phyloP scores from a whole-genome alignment of 192 early-diverging fungal genomes.

The Rhizophagus prolifer region DNA sequence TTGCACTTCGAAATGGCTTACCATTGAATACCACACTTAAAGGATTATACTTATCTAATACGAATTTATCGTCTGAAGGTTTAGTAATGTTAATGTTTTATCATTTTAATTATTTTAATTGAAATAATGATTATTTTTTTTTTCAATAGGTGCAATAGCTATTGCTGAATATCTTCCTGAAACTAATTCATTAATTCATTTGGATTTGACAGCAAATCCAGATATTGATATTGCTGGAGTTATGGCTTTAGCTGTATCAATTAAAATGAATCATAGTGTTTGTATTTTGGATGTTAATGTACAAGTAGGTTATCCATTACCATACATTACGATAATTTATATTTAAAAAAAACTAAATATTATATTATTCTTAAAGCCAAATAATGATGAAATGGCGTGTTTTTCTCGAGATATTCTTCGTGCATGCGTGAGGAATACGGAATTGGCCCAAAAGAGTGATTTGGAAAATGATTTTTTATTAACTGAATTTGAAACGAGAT shows the following conservation, averaged over 20 bases:
- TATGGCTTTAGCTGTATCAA: constrained; percentile 78
- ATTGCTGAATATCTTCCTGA: constrained; percentile 83
- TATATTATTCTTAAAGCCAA: constrained; percentile 18
- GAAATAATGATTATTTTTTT: constrained; percentile 17
- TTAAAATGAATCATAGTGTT: constrained; percentile 76
- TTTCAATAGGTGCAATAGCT: constrained; percentile 57
- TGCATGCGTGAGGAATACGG: constrained; percentile 44
- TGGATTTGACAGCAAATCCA: constrained; percentile 78
- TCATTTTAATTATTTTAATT: neutral
- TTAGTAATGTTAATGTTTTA: neutral
- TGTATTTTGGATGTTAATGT: constrained; percentile 71
- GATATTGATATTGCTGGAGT: constrained; percentile 76
- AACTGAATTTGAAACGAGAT: neutral
- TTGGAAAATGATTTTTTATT: neutral
- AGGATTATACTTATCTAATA: constrained; percentile 62
- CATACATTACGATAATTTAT: neutral
- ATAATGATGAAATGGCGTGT: constrained; percentile 39
- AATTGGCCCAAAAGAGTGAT: constrained; percentile 14
- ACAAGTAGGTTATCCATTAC: constrained; percentile 37
- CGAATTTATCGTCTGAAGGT: constrained; percentile 67
- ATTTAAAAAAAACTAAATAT: neutral
- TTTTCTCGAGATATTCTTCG: constrained; percentile 43
- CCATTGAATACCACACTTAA: constrained; percentile 60
- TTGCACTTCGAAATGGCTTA: constrained; percentile 43
- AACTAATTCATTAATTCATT: constrained; percentile 59